Percentiles rank a stretch among this genome's conserved stretches.
These are phyloP conservation scores for Lolium multiflorum DNA, from an alignment of 176 grass and related monocot genomes.

Conservation along the genomic window DNA sequence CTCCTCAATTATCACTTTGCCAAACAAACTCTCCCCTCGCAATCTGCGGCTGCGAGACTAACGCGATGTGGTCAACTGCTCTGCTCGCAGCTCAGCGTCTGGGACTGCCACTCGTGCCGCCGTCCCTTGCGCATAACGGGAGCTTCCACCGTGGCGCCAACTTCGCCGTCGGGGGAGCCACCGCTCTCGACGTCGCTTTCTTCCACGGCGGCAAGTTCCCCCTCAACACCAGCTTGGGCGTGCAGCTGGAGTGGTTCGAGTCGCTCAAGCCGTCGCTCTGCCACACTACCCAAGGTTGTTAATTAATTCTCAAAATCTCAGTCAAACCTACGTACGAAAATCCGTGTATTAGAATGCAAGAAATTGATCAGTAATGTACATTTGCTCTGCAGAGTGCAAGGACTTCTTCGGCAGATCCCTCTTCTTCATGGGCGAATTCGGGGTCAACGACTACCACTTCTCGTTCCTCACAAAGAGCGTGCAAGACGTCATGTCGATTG, in stretches of 20 bases:
- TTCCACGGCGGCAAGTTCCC: slow-evolving; percentile 39
- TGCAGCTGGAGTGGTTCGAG: slow-evolving; percentile 61
- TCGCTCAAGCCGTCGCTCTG: slow-evolving; percentile 52
- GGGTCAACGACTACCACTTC: slow-evolving; percentile 52
- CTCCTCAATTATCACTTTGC: background rate
- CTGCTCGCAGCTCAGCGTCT: slow-evolving; percentile 28
- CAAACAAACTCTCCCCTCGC: background rate
- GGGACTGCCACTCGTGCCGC: slow-evolving; percentile 48
- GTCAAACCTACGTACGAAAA: background rate
- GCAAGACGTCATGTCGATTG: slow-evolving; percentile 25
- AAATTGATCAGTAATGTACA: background rate
- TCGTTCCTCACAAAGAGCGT: slow-evolving; percentile 31
- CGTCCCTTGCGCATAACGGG: slow-evolving; percentile 37
- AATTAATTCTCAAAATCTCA: background rate
- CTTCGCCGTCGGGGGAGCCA: slow-evolving; percentile 54
- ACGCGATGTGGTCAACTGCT: too few species aligned
- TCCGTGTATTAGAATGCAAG: background rate
- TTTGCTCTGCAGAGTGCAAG: slow-evolving; percentile 38
- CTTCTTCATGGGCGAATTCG: slow-evolving; percentile 53
- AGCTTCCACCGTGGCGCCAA: slow-evolving; percentile 52
- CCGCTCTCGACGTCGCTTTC: slow-evolving; percentile 39
- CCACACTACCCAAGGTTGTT: slow-evolving; percentile 33
- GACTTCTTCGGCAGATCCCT: slow-evolving; percentile 50
- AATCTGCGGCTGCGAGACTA: too few species aligned
- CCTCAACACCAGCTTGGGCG: slow-evolving; percentile 45